Conservation (phyloP, 148 eudicot genomes). For the Camellia lanceoleosa region DNA sequence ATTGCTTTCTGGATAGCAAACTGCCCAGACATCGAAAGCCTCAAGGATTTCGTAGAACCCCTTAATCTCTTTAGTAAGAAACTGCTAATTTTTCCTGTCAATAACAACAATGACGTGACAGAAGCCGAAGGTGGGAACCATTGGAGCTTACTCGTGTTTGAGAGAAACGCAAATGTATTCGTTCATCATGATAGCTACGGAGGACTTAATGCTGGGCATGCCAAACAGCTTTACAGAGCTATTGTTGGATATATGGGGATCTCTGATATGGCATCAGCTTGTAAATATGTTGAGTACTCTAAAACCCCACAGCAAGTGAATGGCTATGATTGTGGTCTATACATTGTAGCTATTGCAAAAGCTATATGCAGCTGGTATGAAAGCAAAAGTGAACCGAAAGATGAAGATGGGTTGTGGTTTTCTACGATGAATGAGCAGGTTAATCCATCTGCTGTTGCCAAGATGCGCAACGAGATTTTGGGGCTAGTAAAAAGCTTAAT, state of each 20-base stretch:
- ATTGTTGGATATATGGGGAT: conserved; percentile 35
- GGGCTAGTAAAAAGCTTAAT: conserved; percentile 43
- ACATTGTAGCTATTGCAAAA: conserved; percentile 62
- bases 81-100: conserved; percentile 66
- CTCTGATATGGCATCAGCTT: not conserved
- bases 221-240: conserved; percentile 47
- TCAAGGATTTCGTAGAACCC: conserved; percentile 57
- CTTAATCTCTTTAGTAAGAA: conserved; percentile 49
- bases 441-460: conserved; percentile 37
- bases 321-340: conserved; percentile 87
- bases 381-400: conserved; percentile 17
- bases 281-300: conserved; percentile 26
- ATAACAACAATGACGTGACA: conserved; percentile 60
- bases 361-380: conserved; percentile 62
- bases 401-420: conserved; percentile 56
- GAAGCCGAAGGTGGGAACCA: conserved; percentile 73
- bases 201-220: conserved; percentile 36
- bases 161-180: conserved; percentile 46
- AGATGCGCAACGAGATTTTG: conserved; percentile 47
- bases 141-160: conserved; percentile 85
- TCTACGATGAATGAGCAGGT: conserved; percentile 43
- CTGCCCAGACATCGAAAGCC: conserved; percentile 56
- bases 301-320: conserved; percentile 62
- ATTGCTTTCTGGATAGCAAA: conserved; percentile 82
- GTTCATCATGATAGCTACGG: conserved; percentile 81